Percentiles rank a stretch among this genome's conserved stretches.
Evolutionary conservation across 768 basidiomycete genomes (phyloP).

Genomic region (Suillus variegatus): DNA sequence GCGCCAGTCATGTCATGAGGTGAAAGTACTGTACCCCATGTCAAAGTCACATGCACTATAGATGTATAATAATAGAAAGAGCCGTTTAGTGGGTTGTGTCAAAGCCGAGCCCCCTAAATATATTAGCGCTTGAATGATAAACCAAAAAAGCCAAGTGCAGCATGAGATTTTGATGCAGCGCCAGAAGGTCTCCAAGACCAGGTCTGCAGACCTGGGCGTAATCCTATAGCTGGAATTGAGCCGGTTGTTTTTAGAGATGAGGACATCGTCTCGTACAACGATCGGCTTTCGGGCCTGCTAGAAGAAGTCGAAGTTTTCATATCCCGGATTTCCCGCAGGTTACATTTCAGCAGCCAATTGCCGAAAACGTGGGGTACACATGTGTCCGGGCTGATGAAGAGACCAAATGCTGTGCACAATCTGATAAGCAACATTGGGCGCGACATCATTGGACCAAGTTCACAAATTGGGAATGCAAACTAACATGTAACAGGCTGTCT

Average conservation of each 20-base stretch:
- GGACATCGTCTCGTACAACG: neutral
- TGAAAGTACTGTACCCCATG: neutral
- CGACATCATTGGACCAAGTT: neutral
- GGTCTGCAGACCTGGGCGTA: neutral
- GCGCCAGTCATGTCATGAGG: neutral
- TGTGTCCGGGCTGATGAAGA: neutral
- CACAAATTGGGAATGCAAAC: no score
- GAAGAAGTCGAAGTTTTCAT: neutral
- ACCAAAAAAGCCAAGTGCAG: neutral
- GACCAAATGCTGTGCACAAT: neutral
- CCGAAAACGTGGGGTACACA: neutral
- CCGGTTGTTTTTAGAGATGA: neutral
- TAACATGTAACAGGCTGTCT: neutral
- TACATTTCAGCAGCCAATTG: neutral
- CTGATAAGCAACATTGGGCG: neutral
- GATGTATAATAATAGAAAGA: neutral
- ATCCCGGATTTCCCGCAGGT: neutral
- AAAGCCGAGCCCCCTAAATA: neutral
- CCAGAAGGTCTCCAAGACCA: neutral
- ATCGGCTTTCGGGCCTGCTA: neutral
- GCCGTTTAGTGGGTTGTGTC: neutral
- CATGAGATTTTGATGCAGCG: neutral
- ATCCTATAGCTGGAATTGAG: neutral
- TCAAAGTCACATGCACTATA: neutral
- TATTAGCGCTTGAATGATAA: no score